These are phyloP conservation scores for Gilbertella persicaria DNA, from an alignment of 371 early-diverging fungal genomes.

Conservation along the genomic window DNA sequence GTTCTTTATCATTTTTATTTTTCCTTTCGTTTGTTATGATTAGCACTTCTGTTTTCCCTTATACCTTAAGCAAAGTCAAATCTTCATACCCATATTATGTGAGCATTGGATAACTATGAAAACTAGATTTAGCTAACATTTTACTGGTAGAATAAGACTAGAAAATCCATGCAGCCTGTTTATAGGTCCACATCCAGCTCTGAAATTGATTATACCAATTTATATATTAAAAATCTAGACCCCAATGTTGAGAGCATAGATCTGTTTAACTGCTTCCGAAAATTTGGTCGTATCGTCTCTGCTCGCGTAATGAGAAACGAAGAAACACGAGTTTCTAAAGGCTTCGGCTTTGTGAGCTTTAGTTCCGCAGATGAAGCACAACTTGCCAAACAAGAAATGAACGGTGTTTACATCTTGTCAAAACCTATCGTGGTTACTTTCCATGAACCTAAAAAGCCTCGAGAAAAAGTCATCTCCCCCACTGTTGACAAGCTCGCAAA, in stretches of 20 bases:
- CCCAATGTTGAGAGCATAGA: constrained; percentile 47
- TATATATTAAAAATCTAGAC: constrained; percentile 60
- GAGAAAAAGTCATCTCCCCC: constrained; percentile 6
- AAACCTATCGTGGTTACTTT: constrained; percentile 48
- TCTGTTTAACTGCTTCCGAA: constrained; percentile 46
- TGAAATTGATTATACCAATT: constrained; percentile 40
- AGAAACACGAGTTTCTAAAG: constrained; percentile 46
- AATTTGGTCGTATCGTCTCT: constrained; percentile 53
- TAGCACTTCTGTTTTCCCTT: background rate
- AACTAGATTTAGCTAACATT: no score
- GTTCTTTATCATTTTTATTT: background rate
- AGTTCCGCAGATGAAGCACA: constrained; percentile 43
- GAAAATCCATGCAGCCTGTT: no score
- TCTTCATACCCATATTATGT: no score
- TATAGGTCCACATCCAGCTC: background rate
- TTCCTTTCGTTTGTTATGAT: background rate
- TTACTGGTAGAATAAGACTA: no score
- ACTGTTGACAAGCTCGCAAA: background rate
- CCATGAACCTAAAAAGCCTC: constrained; percentile 51
- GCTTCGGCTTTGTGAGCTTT: constrained; percentile 54
- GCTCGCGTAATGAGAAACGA: constrained; percentile 53
- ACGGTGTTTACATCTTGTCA: constrained; percentile 30
- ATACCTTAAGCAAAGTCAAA: background rate
- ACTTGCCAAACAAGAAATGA: constrained; percentile 40
- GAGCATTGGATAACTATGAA: no score